A percentile compares a stretch with the other conserved stretches of the same genome.
phyloP scores from a whole-genome alignment of 768 basidiomycete genomes.

The Tulasnella sp. region DNA sequence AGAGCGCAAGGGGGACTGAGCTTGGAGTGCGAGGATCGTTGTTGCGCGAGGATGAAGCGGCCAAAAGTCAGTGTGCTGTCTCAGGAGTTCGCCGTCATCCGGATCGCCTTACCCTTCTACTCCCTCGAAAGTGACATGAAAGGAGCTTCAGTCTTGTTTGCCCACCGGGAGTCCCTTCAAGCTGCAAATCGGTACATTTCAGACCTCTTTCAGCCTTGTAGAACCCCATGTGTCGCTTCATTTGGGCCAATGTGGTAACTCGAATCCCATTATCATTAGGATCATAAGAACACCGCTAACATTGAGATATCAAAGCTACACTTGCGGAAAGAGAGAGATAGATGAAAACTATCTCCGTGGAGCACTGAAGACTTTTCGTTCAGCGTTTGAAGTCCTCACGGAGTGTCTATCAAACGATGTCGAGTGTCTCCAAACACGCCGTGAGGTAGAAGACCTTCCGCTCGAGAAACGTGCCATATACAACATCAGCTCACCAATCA shows the following conservation, averaged over 20 bases:
- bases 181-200: not conserved
- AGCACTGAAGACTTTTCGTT: not conserved
- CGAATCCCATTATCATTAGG: too few species aligned
- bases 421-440: not conserved
- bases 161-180: not conserved
- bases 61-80: not conserved
- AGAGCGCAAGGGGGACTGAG: not conserved
- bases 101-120: too few species aligned
- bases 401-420: not conserved
- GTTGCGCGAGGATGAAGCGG: not conserved
- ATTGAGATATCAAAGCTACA: not conserved
- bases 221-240: not conserved
- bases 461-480: not conserved
- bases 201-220: not conserved
- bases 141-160: not conserved
- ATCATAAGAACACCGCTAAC: too few species aligned
- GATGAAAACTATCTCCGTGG: not conserved
- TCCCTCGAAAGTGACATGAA: too few species aligned
- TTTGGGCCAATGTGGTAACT: too few species aligned
- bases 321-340: not conserved
- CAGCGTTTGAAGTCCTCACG: not conserved
- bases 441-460: not conserved
- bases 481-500: not conserved
- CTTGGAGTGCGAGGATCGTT: not conserved
- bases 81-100: not conserved